A percentile compares a stretch with the other conserved stretches of the same genome.
These are phyloP conservation scores for Colletotrichum sp. DNA, from an alignment of 2,329 filamentous ascomycete genomes.

Conservation along the genomic window DNA sequence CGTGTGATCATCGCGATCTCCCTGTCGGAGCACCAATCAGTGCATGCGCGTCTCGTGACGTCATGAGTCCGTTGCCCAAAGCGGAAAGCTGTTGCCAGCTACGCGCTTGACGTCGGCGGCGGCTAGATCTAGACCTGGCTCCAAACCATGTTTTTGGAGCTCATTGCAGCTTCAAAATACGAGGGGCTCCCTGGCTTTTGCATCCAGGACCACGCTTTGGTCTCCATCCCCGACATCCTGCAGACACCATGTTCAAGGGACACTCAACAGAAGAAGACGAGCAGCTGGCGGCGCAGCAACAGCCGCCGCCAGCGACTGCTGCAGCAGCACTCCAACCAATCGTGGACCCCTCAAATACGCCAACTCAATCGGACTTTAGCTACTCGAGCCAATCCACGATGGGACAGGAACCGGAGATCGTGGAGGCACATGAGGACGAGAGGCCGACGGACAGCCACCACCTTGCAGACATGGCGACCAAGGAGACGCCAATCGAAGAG, in stretches of 20 bases:
- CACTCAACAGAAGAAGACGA: not conserved
- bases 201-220: no score
- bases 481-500: slow-evolving; percentile 34
- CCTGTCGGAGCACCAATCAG: not conserved
- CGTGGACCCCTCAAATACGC: not conserved
- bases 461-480: slow-evolving; percentile 35
- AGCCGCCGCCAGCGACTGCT: not conserved
- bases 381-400: slow-evolving; percentile 17
- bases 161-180: not conserved
- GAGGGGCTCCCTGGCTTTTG: not conserved
- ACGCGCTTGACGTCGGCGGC: slow-evolving; percentile 22
- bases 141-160: not conserved
- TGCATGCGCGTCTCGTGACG: slow-evolving; percentile 1
- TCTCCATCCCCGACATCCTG: not conserved
- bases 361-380: not conserved
- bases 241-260: slow-evolving; percentile 10
- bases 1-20: not conserved
- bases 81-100: not conserved
- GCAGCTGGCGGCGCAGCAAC: not conserved
- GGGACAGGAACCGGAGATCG: slow-evolving; percentile 31
- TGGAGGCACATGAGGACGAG: slow-evolving; percentile 30
- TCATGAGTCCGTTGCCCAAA: slow-evolving; percentile 1
- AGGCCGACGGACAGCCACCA: slow-evolving; percentile 40
- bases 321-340: not conserved
- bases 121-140: not conserved